Conservation (phyloP, 176 grass and related monocot genomes). For the Ampelocalamus luodianensis region DNA sequence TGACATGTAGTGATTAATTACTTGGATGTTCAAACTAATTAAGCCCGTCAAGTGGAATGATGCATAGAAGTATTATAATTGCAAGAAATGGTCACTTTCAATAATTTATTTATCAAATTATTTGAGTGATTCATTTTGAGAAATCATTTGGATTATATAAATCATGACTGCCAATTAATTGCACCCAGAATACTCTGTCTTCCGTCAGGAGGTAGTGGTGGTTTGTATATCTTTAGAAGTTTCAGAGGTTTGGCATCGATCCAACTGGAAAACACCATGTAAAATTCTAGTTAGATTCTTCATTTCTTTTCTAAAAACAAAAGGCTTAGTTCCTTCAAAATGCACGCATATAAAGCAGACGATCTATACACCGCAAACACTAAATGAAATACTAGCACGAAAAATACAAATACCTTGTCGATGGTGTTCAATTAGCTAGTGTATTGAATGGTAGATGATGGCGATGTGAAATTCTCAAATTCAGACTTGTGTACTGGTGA, state of each 20-base stretch:
- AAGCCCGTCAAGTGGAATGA: background rate
- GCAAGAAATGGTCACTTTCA: background rate
- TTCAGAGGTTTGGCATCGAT: background rate
- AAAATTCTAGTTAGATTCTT: slow-evolving; percentile 6
- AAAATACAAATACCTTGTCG: background rate
- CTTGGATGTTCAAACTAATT: background rate
- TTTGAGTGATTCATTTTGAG: background rate
- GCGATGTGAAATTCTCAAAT: background rate
- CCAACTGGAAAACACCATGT: background rate
- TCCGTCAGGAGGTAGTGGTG: slow-evolving; percentile 26
- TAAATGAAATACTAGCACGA: background rate
- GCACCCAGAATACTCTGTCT: slow-evolving; percentile 9
- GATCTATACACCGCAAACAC: background rate
- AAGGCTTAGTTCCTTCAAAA: background rate
- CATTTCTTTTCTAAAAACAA: background rate
- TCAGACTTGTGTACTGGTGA: background rate
- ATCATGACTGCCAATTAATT: background rate
- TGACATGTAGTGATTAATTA: background rate
- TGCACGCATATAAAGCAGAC: no score
- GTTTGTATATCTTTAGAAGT: slow-evolving; percentile 16
- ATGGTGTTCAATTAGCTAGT: background rate
- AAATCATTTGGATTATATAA: background rate
- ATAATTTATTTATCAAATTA: background rate
- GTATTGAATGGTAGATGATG: background rate
- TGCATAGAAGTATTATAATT: background rate